These are phyloP conservation scores for Codiaeum variegatum DNA, from an alignment of 441 rosid genomes.

Conservation along the genomic window DNA sequence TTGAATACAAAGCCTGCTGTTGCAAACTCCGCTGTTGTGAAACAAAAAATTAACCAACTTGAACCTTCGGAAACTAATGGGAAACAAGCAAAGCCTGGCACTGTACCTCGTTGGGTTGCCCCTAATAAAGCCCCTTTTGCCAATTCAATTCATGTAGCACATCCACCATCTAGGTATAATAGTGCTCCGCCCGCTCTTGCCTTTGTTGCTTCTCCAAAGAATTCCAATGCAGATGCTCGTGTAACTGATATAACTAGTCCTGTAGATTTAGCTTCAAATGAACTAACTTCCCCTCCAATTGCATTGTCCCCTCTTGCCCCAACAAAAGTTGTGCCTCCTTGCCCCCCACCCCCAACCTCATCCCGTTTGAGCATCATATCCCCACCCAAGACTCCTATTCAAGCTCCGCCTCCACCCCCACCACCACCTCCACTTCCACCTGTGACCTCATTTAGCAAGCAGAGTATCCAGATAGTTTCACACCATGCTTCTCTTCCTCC, in stretches of 20 bases:
- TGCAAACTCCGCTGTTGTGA: slow-evolving; percentile 43
- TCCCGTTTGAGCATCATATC: background rate
- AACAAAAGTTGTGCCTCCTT: slow-evolving; percentile 29
- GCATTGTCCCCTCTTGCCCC: slow-evolving; percentile 29
- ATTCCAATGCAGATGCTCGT: slow-evolving; percentile 32
- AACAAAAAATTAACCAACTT: slow-evolving; percentile 57
- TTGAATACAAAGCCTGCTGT: slow-evolving; percentile 39
- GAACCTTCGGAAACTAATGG: slow-evolving; percentile 48
- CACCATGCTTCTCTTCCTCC: slow-evolving; percentile 4
- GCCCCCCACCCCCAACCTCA: slow-evolving; percentile 20
- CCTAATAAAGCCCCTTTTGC: slow-evolving; percentile 72
- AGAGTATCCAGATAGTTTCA: slow-evolving; percentile 19
- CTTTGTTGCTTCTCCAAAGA: slow-evolving; percentile 42
- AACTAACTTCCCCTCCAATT: slow-evolving; percentile 36
- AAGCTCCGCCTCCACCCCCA: slow-evolving; percentile 24
- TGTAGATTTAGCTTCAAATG: slow-evolving; percentile 40
- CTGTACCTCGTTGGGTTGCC: slow-evolving; percentile 80
- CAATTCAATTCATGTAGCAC: slow-evolving; percentile 73
- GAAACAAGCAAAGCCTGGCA: slow-evolving; percentile 68
- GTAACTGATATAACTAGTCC: slow-evolving; percentile 26
- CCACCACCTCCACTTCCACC: slow-evolving; percentile 23
- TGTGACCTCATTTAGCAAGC: slow-evolving; percentile 13
- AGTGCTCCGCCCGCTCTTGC: slow-evolving; percentile 77
- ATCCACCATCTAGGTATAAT: slow-evolving; percentile 73
- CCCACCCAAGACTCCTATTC: background rate